These are phyloP conservation scores for Strobilomyces confusus DNA, from an alignment of 768 basidiomycete genomes.

Conservation along the genomic window DNA sequence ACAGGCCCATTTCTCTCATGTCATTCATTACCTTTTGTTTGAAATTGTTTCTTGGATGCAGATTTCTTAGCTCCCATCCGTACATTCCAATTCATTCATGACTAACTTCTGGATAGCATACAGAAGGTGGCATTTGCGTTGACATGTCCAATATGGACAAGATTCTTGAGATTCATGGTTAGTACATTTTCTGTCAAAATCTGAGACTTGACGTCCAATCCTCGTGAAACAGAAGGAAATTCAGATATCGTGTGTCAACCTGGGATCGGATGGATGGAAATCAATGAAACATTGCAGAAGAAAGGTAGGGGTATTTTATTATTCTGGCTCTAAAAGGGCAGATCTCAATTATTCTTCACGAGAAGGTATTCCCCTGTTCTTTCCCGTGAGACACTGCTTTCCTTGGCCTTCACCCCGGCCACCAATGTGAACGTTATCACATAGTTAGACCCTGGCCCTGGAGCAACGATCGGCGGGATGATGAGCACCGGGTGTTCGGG, in stretches of 20 bases:
- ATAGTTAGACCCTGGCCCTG: slow-evolving; percentile 73
- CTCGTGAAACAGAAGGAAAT: slow-evolving; percentile 48
- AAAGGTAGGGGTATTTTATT: slow-evolving; percentile 39
- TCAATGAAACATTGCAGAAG: slow-evolving; percentile 63
- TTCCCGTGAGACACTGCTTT: slow-evolving; percentile 50
- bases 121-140: slow-evolving; percentile 67
- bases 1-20: no score
- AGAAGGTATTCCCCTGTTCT: slow-evolving; percentile 75
- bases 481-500: slow-evolving; percentile 84
- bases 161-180: slow-evolving; percentile 72
- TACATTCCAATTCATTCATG: background rate
- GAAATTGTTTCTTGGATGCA: background rate
- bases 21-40: no score
- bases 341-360: background rate
- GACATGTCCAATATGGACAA: slow-evolving; percentile 78
- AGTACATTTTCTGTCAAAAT: slow-evolving; percentile 8
- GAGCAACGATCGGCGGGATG: slow-evolving; percentile 85
- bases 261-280: slow-evolving; percentile 65
- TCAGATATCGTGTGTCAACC: slow-evolving; percentile 73
- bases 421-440: background rate
- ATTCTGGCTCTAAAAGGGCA: background rate
- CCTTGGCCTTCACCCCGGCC: background rate
- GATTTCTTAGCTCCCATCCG: background rate
- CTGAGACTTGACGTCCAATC: background rate
- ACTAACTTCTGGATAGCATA: slow-evolving; percentile 14